Percentiles rank a stretch among this genome's conserved stretches.
Conservation (phyloP, 2,329 filamentous ascomycete species). For the Xylariaceae sp. region DNA sequence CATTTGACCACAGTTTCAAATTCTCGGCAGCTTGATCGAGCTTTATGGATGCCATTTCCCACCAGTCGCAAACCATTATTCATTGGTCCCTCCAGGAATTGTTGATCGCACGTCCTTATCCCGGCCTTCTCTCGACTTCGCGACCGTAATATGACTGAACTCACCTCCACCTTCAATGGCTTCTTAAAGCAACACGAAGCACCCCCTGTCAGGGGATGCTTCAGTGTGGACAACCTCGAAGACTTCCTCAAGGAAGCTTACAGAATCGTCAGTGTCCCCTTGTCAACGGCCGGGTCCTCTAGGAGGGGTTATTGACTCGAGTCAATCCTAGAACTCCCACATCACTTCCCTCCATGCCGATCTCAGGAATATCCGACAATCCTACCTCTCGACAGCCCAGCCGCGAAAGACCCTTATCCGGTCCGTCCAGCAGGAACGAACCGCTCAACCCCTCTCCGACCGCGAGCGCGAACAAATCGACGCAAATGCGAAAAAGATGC, state of each 20-base stretch:
- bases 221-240: slow-evolving; percentile 56
- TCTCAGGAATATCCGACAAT: slow-evolving; percentile 75
- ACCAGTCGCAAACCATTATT: neutral
- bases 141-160: slow-evolving; percentile 45
- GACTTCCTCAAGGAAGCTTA: slow-evolving; percentile 93
- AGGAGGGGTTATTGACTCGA: slow-evolving; percentile 13
- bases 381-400: slow-evolving; percentile 80
- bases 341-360: slow-evolving; percentile 75
- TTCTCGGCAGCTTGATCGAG: too few species aligned
- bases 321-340: slow-evolving; percentile 59
- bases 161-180: slow-evolving; percentile 64
- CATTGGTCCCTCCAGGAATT: neutral
- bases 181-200: slow-evolving; percentile 57
- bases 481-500: slow-evolving; percentile 74
- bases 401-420: slow-evolving; percentile 52
- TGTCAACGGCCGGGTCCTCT: neutral
- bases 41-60: neutral
- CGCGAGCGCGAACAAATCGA: slow-evolving; percentile 81
- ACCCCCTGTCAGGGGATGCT: slow-evolving; percentile 39
- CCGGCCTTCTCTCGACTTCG: neutral
- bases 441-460: slow-evolving; percentile 62
- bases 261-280: slow-evolving; percentile 61
- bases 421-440: slow-evolving; percentile 38
- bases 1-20: too few species aligned
- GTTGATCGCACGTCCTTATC: neutral